Evolutionary conservation across 2,329 filamentous ascomycete species (phyloP), one percentile per base, ranked within the genome.

Genomic region (Polytolypa hystricis): DNA sequence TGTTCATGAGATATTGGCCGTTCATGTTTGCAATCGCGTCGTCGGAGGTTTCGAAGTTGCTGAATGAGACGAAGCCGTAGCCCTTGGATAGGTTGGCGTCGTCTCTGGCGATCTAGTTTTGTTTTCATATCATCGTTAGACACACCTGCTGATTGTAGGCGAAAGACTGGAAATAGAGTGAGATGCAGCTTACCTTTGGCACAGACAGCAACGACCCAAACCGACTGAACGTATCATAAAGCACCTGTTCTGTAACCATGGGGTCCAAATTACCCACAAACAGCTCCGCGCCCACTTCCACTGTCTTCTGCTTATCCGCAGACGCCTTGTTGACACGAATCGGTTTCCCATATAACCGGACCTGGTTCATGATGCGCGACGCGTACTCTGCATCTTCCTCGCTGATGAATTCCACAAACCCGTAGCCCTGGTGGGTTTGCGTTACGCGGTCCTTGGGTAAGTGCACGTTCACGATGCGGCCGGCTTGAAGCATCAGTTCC

Each of bases 401-500:
- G 48, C 82, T 87, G 55, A 86, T 89, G 62, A 95, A 98, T 64
- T 98, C 91, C 62, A 98, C 91, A 64, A 98, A 98, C 52, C 91
- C 91, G 69, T 95, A 98, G 50, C 91, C 91, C 64, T 96, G 91
- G 61, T 98, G 91, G 39, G 80, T 81, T 56, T 95, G 86, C 31
- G 91, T 95, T 50, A 98, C 91, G 60, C 91, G 84, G 62, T 98
- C 91, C 70, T 95, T 94, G 38, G 91, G 91, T 56, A 98, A 79
- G 65, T 98, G 91, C 45, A 98, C 89, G 64, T 96, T 96, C 56
- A 93, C 84, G 52, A 98, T 93, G 50, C 89, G 87, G 38, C 91
- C 91, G 58, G 87, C 86, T 67, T 98, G 91, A 38, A 95, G 79
- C 86, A 96, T 96, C 53, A 98, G 73, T 69, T 98, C 91, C 80